phyloP scores from a whole-genome alignment of 257 asterid species.

The Knoxia roxburghii region DNA sequence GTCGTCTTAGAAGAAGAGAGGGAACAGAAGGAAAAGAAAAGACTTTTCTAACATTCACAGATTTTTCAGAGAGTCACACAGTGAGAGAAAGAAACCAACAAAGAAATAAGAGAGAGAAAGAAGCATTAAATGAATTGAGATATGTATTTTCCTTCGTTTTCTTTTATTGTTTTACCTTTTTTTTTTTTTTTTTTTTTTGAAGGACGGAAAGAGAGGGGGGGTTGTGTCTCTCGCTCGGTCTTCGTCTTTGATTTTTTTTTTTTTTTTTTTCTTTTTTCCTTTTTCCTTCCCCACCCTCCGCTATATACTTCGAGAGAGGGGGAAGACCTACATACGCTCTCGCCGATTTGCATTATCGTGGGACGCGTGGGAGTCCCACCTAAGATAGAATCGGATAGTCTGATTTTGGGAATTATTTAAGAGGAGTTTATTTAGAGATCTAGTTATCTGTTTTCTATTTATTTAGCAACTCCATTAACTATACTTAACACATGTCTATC shows the following conservation, averaged over 20 bases:
- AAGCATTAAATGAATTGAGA: neutral
- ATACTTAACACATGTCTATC: no score
- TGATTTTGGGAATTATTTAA: no score
- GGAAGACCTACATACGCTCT: neutral
- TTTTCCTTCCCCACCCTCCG: no score
- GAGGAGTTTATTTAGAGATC: no score
- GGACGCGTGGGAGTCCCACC: no score
- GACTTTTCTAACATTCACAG: slow-evolving; percentile 3
- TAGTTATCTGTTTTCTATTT: no score
- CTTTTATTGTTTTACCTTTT: no score
- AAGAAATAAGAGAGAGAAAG: neutral
- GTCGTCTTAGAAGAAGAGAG: slow-evolving; percentile 12
- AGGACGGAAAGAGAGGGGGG: neutral
- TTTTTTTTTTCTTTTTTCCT: neutral
- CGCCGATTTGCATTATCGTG: no score
- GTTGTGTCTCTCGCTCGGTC: slow-evolving; percentile 7
- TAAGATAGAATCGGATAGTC: no score
- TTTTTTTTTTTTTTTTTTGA: no score
- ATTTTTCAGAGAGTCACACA: slow-evolving; percentile 11
- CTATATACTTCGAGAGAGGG: neutral
- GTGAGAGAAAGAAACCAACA: slow-evolving; percentile 16
- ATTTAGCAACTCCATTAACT: no score
- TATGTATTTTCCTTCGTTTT: no score
- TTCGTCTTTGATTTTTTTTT: slow-evolving; percentile 17
- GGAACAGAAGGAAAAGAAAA: neutral